Evolutionary conservation across 306 rosid species (phyloP), one percentile per base, ranked within the genome.

Genomic region (Dryas octopetala): DNA sequence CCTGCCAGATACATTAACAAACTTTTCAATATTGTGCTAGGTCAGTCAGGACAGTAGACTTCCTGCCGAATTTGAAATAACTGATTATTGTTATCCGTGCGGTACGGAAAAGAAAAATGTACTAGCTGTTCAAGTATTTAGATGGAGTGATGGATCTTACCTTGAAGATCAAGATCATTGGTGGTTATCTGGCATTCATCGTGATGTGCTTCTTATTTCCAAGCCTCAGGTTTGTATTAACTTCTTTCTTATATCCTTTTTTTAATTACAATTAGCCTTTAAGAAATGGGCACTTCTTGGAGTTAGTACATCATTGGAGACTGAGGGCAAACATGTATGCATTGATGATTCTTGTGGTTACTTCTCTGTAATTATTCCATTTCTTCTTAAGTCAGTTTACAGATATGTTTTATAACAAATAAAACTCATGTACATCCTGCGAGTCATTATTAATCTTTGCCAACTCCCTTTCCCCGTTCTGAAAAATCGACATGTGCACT

Each of bases 81-180:
- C 96, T 44, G 93, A 95, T 66, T 88, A 88, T 79, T 91, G 97
- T 80, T 87, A 90, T 83, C 90, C 97, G 9, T 85, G 78, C 48
- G 95, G 90, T 72, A 86, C 92, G 15, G 82, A 88, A 57, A 75
- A 73, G 62, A 76, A 86, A 90, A 91, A 95, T 74, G 84, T 90
- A 76, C 79, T 95, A 59, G 96, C 97, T 44, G 97, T 95, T 84
- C 98, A 95, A 89, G 98, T 95, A 58, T 78, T 86, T 63, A 86
- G 93, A 90, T 95, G 97, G 97, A 91, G 98, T 64, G 98, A 95
- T 70, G 98, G 98, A 17, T 80, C 91, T 80, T 95, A 95, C 83
- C 96, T 95, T 62, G 98, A 95, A 86, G 98, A 95, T 82, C 97
- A 95, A 86, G 98, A 95, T 70, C 98, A 95, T 32, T 95, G 98